phyloP scores from a whole-genome alignment of 352 stramenopile genomes.

The Phytophthora hibernalis region DNA sequence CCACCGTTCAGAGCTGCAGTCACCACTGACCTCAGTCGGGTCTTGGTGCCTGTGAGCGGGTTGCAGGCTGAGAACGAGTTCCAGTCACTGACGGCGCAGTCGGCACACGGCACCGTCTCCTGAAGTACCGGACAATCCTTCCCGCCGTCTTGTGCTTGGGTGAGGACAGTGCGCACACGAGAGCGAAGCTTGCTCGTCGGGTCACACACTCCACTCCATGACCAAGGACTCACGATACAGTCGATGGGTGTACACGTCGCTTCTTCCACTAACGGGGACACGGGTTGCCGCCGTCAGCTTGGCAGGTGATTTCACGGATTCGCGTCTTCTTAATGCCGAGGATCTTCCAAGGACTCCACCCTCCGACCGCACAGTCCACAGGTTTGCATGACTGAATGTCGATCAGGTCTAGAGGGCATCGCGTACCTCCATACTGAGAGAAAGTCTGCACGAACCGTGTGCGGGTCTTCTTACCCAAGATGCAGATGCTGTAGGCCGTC shows the following conservation, averaged over 20 bases:
- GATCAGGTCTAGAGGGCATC: slow-evolving; percentile 38
- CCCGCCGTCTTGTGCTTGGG: slow-evolving; percentile 46
- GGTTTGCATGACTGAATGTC: slow-evolving; percentile 40
- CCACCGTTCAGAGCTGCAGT: slow-evolving; percentile 43
- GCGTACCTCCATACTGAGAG: slow-evolving; percentile 45
- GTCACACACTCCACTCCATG: slow-evolving; percentile 44
- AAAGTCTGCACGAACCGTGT: slow-evolving; percentile 39
- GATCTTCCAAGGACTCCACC: slow-evolving; percentile 45
- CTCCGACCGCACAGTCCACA: slow-evolving; percentile 53
- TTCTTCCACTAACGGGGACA: slow-evolving; percentile 57
- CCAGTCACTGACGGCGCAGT: slow-evolving; percentile 57
- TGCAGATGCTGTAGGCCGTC: slow-evolving; percentile 48
- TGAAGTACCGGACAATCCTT: slow-evolving; percentile 44
- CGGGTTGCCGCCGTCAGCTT: slow-evolving; percentile 46
- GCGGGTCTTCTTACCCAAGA: slow-evolving; percentile 43
- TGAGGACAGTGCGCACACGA: slow-evolving; percentile 41
- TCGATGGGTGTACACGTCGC: slow-evolving; percentile 46
- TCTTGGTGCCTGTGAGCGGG: slow-evolving; percentile 50
- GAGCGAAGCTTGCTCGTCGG: slow-evolving; percentile 38
- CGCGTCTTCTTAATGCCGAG: slow-evolving; percentile 50
- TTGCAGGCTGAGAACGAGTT: slow-evolving; percentile 50
- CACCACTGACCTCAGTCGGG: slow-evolving; percentile 44
- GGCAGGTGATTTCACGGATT: slow-evolving; percentile 43
- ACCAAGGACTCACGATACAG: slow-evolving; percentile 55
- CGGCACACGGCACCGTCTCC: slow-evolving; percentile 46